Percentiles rank a stretch among this genome's conserved stretches.
Evolutionary conservation across 2,329 filamentous ascomycete species (phyloP).

Genomic region (Microthyrium microscopicum): DNA sequence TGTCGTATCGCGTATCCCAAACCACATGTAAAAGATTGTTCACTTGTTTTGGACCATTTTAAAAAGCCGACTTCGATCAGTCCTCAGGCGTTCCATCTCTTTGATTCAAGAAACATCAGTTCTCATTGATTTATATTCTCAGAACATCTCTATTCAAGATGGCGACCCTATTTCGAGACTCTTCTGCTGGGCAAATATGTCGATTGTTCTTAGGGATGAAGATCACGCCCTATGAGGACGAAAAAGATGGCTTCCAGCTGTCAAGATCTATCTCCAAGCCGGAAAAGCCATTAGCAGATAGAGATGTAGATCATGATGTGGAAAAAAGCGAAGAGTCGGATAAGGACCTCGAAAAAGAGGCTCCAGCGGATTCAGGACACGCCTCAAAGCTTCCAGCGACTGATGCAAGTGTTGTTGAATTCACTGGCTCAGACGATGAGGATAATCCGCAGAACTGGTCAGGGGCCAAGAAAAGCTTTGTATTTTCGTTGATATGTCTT

Average conservation of each 20-base stretch:
- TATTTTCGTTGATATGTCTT: conserved; percentile 4
- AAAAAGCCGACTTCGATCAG: too few species aligned
- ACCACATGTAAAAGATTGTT: too few species aligned
- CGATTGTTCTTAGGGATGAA: conserved; percentile 5
- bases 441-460: conserved; percentile 9
- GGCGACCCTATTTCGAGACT: conserved; percentile 5
- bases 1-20: too few species aligned
- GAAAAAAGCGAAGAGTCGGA: neutral
- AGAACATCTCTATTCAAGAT: neutral
- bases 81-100: too few species aligned
- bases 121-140: too few species aligned
- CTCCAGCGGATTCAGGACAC: neutral
- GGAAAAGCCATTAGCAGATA: neutral
- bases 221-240: conserved; percentile 6
- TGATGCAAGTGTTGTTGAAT: conserved; percentile 6
- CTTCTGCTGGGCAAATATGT: conserved; percentile 5
- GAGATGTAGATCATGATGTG: conserved; percentile 3
- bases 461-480: conserved; percentile 3
- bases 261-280: neutral
- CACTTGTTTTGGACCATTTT: too few species aligned
- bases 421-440: conserved; percentile 4
- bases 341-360: conserved; percentile 2
- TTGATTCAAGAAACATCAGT: too few species aligned
- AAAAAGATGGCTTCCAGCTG: conserved; percentile 5
- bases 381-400: neutral